Evolutionary conservation across 2,329 filamentous ascomycete species (phyloP), one percentile per base, ranked within the genome.

Genomic region (Knoxdaviesia capensis): DNA sequence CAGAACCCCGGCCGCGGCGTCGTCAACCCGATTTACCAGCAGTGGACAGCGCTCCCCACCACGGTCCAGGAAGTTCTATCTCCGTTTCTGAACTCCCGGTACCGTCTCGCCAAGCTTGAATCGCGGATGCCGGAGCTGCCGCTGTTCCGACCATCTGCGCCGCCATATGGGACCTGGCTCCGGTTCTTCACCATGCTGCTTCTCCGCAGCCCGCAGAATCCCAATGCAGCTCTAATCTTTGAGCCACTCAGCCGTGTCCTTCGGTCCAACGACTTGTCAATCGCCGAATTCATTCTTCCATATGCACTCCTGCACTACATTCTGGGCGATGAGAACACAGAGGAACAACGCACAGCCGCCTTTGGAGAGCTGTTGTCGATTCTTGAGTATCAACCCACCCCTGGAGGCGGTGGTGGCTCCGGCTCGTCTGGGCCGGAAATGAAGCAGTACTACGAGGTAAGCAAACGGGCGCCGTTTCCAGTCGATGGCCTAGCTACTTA

Each of bases 241-340:
- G 74, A 79, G 36, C 78, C 88, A 20, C 66, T 94, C 35, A 77
- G 79, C 41, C 78, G 86, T 36, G 77, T 93, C 20, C 83, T 96
- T 46, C 76, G 79, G 45, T 80, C 84, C 32, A 85, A 90, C 53
- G 87, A 96, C 53, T 65, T 90, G 7, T 79, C 81, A 0, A 87
- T 94, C 32, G 75, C 87, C 0, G 81, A 81, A 37, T 96, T 94
- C 51, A 64, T 98, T 32, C 67, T 98, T 10, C 92, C 90, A 1
- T 96, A 90, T 54, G 69, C 87, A 10, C 77, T 83, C 4, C 59
- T 94, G 33, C 92, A 94, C 53, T 71, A 88, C 31, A 71, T 94
- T 20, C 66, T 93, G 7, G 81, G 80, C 29, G 75, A 83, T 7
- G 59, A 62, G 29, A 64, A 61, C 28, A 71, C 69, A 2, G 67